Evolutionary conservation across 2,329 filamentous ascomycete species (phyloP), one percentile per base, ranked within the genome.

Genomic region (Trichoderma sp.): DNA sequence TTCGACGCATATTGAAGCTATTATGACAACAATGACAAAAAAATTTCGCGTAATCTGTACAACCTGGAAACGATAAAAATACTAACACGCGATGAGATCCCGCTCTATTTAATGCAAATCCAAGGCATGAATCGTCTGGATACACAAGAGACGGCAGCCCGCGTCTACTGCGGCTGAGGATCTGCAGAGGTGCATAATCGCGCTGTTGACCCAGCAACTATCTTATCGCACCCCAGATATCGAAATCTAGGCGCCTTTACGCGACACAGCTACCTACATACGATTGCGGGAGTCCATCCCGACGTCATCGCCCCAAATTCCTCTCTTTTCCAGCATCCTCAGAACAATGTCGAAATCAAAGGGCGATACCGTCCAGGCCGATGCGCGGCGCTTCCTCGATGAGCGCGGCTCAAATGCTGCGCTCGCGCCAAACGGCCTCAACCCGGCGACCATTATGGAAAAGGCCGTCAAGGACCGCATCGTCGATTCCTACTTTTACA

Each of bases 391-490:
- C 74, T 90, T 97, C 79, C 91, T 98, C 78, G 95, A 98, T 82
- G 93, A 97, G 82, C 92, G 95, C 74, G 95, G 95, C 77, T 92
- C 92, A 77, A 85, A 83, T 14, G 92, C 90, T 56, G 81, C 89
- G 43, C 87, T 96, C 26, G 90, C 96, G 71, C 94, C 88, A 69
- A 90, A 95, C 78, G 94, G 94, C 70, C 91, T 96, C 76, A 97
- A 97, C 82, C 95, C 95, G 0, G 92, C 94, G n/a, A 94, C 92
- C 5, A 92, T 98, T 70, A 92, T 98, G 86, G 95, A 98, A 80
- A 97, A 97, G 79, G 91, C 94, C 51, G 93, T 97, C 73, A 92
- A 92, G 77, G 96, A 99, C 81, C 94, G 96, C 77, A 97, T 99
- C 80, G 89, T 94, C 74, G 94, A 97, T 77, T 93, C 90, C 65